phyloP scores from a whole-genome alignment of 805 yeast genomes.

The Priceomyces carsonii region DNA sequence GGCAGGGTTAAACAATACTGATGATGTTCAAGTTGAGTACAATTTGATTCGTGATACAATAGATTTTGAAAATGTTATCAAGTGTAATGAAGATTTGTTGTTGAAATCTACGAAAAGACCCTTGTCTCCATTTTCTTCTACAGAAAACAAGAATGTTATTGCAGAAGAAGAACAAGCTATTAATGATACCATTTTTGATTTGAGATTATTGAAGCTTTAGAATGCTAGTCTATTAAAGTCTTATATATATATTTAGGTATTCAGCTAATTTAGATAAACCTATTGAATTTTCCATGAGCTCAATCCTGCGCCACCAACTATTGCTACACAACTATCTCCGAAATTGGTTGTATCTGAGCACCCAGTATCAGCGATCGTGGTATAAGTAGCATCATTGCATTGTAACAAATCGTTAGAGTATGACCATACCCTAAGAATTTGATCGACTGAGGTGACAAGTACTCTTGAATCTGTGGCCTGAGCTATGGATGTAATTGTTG shows the following conservation, averaged over 20 bases:
- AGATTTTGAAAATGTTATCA: conserved; percentile 60
- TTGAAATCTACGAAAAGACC: conserved; percentile 76
- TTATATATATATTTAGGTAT: conserved; percentile 1
- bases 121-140: conserved; percentile 49
- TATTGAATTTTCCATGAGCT: conserved; percentile 44
- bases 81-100: conserved; percentile 65
- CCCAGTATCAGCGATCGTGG: conserved; percentile 92
- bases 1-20: conserved; percentile 92
- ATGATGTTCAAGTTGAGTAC: conserved; percentile 88
- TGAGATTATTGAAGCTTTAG: conserved; percentile 73
- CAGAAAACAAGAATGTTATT: conserved; percentile 48
- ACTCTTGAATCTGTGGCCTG: conserved; percentile 30
- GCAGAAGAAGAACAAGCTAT: conserved; percentile 83
- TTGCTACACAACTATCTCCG: conserved; percentile 29
- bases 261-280: background rate
- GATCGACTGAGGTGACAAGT: conserved; percentile 81
- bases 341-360: conserved; percentile 48
- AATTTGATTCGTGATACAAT: conserved; percentile 65
- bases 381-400: conserved; percentile 48
- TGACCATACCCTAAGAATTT: conserved; percentile 68
- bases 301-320: conserved; percentile 85
- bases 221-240: background rate
- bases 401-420: conserved; percentile 21
- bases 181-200: conserved; percentile 74
- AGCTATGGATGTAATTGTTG: conserved; percentile 75